phyloP scores from a whole-genome alignment of 2,329 filamentous ascomycete genomes.

The Furcasterigmium furcatum region DNA sequence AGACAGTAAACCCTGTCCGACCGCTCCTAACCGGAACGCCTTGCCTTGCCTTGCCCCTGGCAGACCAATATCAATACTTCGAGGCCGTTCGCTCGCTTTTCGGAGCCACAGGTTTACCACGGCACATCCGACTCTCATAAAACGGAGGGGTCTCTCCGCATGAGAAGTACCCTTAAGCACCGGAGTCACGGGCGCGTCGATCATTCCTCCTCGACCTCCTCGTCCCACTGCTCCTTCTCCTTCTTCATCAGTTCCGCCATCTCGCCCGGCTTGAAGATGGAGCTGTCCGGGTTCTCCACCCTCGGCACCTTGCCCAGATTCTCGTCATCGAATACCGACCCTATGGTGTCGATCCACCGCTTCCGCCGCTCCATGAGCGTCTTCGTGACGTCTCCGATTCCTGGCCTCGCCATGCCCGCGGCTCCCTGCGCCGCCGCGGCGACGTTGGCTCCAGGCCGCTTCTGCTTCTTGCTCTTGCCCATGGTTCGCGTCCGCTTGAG shows the following conservation, averaged over 20 bases:
- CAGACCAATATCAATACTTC: too few species aligned
- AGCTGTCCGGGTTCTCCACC: conserved; percentile 57
- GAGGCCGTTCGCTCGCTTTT: too few species aligned
- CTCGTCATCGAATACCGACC: conserved; percentile 84
- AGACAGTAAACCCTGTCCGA: too few species aligned
- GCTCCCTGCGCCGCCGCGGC: conserved; percentile 56
- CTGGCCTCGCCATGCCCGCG: conserved; percentile 64
- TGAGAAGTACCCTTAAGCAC: too few species aligned
- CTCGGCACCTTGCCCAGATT: conserved; percentile 70
- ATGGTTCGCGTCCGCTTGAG: conserved; percentile 93
- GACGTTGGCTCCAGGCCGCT: conserved; percentile 70
- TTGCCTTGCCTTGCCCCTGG: too few species aligned
- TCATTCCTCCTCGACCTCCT: conserved; percentile 68
- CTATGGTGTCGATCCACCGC: conserved; percentile 89
- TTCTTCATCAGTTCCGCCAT: conserved; percentile 73
- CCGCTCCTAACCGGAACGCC: background rate
- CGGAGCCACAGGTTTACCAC: too few species aligned
- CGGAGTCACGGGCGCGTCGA: too few species aligned
- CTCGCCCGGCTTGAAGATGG: conserved; percentile 69
- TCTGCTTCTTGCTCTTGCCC: conserved; percentile 90
- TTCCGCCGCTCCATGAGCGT: conserved; percentile 88
- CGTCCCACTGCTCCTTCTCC: conserved; percentile 80
- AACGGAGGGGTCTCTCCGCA: too few species aligned
- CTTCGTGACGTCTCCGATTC: conserved; percentile 87
- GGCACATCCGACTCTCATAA: too few species aligned